These are phyloP conservation scores for Leccinum subgranulosum DNA, from an alignment of 768 basidiomycete genomes.

Conservation along the genomic window DNA sequence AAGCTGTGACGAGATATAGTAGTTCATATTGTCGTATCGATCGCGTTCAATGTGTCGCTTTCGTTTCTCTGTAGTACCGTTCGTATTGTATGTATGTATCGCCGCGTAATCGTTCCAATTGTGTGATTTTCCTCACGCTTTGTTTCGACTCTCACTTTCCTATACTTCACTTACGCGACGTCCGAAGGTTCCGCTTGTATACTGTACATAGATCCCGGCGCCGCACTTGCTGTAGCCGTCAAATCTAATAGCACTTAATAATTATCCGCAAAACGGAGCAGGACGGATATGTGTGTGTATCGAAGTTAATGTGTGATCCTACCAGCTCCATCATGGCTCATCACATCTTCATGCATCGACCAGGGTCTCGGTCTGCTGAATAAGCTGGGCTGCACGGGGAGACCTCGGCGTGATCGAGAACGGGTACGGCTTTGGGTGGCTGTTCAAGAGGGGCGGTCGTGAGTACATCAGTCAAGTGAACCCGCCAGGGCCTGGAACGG, in stretches of 20 bases:
- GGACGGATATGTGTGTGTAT: neutral
- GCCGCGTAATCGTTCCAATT: too few relatives aligned
- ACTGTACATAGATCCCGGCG: neutral
- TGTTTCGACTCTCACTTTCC: too few relatives aligned
- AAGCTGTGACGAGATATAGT: too few relatives aligned
- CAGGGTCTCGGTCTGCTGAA: slow-evolving; percentile 13
- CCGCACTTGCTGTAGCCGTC: neutral
- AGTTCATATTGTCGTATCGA: too few relatives aligned
- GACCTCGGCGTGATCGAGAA: slow-evolving; percentile 22
- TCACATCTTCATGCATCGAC: neutral
- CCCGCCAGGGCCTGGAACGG: neutral
- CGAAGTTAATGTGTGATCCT: neutral
- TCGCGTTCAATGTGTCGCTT: too few relatives aligned
- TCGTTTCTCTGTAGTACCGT: too few relatives aligned
- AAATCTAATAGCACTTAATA: neutral
- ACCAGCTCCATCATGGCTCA: neutral
- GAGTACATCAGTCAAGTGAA: neutral
- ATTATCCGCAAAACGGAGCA: neutral
- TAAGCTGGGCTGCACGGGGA: slow-evolving; percentile 3
- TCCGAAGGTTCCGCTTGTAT: too few relatives aligned
- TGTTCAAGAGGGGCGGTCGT: neutral
- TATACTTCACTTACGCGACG: too few relatives aligned
- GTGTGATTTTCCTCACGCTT: too few relatives aligned
- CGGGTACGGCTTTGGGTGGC: slow-evolving; percentile 17
- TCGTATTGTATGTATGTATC: too few relatives aligned